Percentiles rank a stretch among this genome's conserved stretches.
Evolutionary conservation across 306 rosid genomes (phyloP).

Genomic region (Arachis hypogaea): DNA sequence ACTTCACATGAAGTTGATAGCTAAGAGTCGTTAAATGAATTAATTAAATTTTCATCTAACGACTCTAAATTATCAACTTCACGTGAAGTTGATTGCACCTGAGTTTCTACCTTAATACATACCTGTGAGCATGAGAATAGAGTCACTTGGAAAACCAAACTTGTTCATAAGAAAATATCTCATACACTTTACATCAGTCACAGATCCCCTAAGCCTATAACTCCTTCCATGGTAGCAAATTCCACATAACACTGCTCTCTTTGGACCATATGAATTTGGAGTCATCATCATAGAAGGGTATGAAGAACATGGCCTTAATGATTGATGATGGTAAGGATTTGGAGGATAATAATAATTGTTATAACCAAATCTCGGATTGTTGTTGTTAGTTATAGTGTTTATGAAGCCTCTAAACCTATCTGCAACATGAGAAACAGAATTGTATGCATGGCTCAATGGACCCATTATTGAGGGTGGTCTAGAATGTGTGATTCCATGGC

Average conservation of each 20-base stretch:
- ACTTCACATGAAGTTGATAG: no score
- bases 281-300: slow-evolving; percentile 16
- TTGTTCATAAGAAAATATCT: slow-evolving; percentile 46
- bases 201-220: slow-evolving; percentile 44
- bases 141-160: slow-evolving; percentile 47
- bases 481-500: slow-evolving; percentile 45
- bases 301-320: slow-evolving; percentile 19
- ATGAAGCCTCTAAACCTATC: slow-evolving; percentile 42
- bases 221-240: slow-evolving; percentile 48
- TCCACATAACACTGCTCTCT: slow-evolving; percentile 58
- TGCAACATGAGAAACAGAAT: slow-evolving; percentile 32
- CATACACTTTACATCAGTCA: slow-evolving; percentile 49
- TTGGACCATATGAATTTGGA: slow-evolving; percentile 42
- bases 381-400: slow-evolving; percentile 34
- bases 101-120: no score
- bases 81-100: no score
- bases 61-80: no score
- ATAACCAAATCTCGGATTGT: slow-evolving; percentile 29
- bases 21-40: no score
- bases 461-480: neutral
- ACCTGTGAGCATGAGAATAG: slow-evolving; percentile 59
- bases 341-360: slow-evolving; percentile 4
- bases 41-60: no score
- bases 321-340: slow-evolving; percentile 21
- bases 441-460: slow-evolving; percentile 40